Base-by-base conservation (phyloP, 2,329 filamentous ascomycete species). In the Pestalotiopsis sp. region DNA sequence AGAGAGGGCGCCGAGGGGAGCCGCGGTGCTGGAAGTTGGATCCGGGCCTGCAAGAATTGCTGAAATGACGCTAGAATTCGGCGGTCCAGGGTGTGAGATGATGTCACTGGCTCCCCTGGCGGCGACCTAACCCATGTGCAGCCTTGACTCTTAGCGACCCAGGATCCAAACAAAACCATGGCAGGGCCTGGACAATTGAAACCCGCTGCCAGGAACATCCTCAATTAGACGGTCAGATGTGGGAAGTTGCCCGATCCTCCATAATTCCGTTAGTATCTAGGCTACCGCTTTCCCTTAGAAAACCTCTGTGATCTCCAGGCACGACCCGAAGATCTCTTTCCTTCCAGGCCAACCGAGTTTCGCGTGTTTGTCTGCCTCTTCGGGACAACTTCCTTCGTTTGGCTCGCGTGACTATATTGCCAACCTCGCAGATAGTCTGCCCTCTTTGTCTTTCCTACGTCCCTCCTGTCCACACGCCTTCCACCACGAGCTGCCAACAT, bases 131-230 rank as follows among this genome's bases (percentile, higher is more conserved):
- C 52, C n/a, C 64, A 60, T 27, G 27, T 64, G 20, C 41, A 64
- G 62, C 62, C 27, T 64, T 36, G 23, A 36, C 14, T 45, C 20
- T 27, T 31, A 12, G 17, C 17, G 49, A n/a, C 12, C 62, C n/a
- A 52, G n/a, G 20, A 52, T 27, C 41, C 41, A 49, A 64, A 52
- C 57, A 59, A 66, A 66, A 66, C 17, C 64, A 66, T 66, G 64
- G 64, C 64, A 66, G 64, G 7, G 52, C 64, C 64, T 56, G 58
- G 31, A 36, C 20, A n/a, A 25, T n/a, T 59, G 31, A 36, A 36
- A 52, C 45, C 14, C n/a, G 45, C 20, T 20, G 14, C 45, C 20
- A 52, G 45, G 36, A 36, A 36, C 31, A 36, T 64, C 25, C 25
- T 38, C 27, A 58, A 38, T 52, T 57, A 66, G 64, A 66, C 45